Conservation (phyloP, 2,329 filamentous ascomycete species). For the Colletotrichum theobromicola region DNA sequence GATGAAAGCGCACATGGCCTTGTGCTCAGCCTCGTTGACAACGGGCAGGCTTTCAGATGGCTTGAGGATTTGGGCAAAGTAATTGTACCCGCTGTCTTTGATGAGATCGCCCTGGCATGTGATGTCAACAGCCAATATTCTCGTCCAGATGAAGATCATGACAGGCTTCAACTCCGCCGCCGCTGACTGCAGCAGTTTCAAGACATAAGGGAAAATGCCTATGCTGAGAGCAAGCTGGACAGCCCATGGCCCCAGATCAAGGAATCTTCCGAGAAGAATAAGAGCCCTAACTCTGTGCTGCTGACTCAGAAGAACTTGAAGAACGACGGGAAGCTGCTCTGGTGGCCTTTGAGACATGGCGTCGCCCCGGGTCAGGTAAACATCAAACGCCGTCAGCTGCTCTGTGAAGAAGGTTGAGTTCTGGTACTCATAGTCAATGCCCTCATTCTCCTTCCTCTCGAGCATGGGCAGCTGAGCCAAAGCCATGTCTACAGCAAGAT, state of each 20-base stretch:
- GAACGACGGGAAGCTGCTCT: constrained; percentile 92
- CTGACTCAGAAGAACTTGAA: constrained; percentile 95
- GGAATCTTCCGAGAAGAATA: constrained; percentile 89
- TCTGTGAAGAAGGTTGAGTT: constrained; percentile 97
- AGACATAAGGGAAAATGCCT: constrained; percentile 98
- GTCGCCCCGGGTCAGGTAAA: constrained; percentile 83
- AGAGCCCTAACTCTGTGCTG: constrained; percentile 90
- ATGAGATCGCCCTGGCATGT: constrained; percentile 92
- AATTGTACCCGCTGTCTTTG: constrained; percentile 96
- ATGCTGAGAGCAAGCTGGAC: constrained; percentile 98
- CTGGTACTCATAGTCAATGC: constrained; percentile 85
- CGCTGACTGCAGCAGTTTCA: constrained; percentile 94
- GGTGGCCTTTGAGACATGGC: constrained; percentile 86
- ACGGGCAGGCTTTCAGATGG: constrained; percentile 84
- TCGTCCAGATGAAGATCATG: constrained; percentile 99
- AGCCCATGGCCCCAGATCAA: constrained; percentile 96
- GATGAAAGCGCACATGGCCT: constrained; percentile 99
- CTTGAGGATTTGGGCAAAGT: constrained; percentile 93
- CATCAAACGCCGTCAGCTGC: constrained; percentile 95
- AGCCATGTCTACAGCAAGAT: constrained; percentile 94
- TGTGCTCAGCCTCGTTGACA: constrained; percentile 85
- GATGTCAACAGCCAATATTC: constrained; percentile 92
- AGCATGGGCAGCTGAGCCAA: constrained; percentile 86
- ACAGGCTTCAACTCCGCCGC: constrained; percentile 94
- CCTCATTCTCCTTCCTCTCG: constrained; percentile 77